Evolutionary conservation across 495 filamentous ascomycete genomes (phyloP), one percentile per base, ranked within the genome.

Genomic region (Aspergillus coremiiformis): DNA sequence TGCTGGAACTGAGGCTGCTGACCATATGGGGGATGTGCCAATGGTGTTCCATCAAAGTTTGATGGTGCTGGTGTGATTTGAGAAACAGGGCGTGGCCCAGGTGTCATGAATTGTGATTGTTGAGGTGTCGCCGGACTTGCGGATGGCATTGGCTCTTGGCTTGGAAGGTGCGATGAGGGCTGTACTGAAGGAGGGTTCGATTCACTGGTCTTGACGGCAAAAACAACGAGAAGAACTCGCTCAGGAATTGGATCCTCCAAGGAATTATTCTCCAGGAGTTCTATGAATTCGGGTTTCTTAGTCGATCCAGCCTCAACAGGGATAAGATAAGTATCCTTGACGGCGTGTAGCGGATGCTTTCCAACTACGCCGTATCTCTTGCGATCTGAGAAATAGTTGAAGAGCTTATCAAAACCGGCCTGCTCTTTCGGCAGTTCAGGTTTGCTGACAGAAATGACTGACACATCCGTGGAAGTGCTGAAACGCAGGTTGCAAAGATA

Each of bases 401-500:
- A 87, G 6, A 95, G 71, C 9, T 76, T 76, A 52, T 83, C 74
- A 58, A 92, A 90, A 6, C 78, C 78, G 2, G 64, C 65, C 51
- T 67, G 68, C 35, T 81, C 70, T 30, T 66, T 69, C 0, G 77
- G 69, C 0, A 68, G 59, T 35, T 81, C 73, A 6, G 78, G 73
- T 8, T 82, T 79, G 39, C 74, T 79, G 30, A 95, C 67, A 26
- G 77, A 79, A 21, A 90, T 78, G 19, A 90, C 82, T 0, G 83
- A 72, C 3, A 92, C 73, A 62, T 96, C 90, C 3, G 84, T 86
- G 12, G 80, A 82, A 20, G 74, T 69, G 63, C 82, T 89, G 58
- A 83, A 89, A 22, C 85, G 76, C 26, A 95, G 71, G 22, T 87
- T 81, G 58, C 87, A 93, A 3, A 98, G 82, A 64, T 98, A 98